Base-by-base conservation (phyloP, 495 filamentous ascomycete species). In the Aspergillus coremiiformis region DNA sequence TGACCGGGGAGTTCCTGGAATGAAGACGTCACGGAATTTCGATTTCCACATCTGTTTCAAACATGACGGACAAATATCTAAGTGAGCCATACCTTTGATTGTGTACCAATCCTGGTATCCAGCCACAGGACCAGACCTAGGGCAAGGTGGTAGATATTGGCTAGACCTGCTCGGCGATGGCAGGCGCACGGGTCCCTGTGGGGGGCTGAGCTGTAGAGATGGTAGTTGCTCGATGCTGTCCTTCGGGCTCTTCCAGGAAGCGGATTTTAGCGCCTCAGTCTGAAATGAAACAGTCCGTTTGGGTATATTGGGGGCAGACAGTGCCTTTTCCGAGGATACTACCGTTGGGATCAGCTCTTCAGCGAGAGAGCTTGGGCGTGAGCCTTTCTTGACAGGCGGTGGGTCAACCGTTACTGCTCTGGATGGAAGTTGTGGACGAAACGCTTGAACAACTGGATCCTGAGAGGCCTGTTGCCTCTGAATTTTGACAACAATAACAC, bases 1-100 rank as follows among this genome's bases (percentile, higher is more conserved):
- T 9, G 71, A 60, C 26, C 72, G 72, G 2, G 68, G 57, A 14
- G 65, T 66, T 11, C 72, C 70, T 3, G 72, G 76, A 19, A 76
- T 66, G 56, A 87, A 80, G 47, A 68, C 70, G 29, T 72, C 62
- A 1, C 72, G 65, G 62, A 79, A 85, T 39, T 69, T 65, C 0
- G 80, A 79, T 27, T 78, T 67, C 15, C 69, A 75, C 51, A 86
- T 72, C 39, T 78, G 73, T 5, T 68, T 66, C 49, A 78, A 73
- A 68, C 84, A 88, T 6, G 71, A 72, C 1, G 84, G 84, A 46
- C 84, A 88, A 35, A 88, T 79, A 53, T 83, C 73, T 27, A 86
- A 76, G 29, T 72, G 67, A 5, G 72, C 65, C 46, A 77, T 69
- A 7, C 76, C 73, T 21, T 76, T 72, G 6, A 88, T 69, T 4